A percentile compares a stretch with the other conserved stretches of the same genome.
Conservation (phyloP, 2,329 filamentous ascomycete species). For the Grosmannia clavigera region DNA sequence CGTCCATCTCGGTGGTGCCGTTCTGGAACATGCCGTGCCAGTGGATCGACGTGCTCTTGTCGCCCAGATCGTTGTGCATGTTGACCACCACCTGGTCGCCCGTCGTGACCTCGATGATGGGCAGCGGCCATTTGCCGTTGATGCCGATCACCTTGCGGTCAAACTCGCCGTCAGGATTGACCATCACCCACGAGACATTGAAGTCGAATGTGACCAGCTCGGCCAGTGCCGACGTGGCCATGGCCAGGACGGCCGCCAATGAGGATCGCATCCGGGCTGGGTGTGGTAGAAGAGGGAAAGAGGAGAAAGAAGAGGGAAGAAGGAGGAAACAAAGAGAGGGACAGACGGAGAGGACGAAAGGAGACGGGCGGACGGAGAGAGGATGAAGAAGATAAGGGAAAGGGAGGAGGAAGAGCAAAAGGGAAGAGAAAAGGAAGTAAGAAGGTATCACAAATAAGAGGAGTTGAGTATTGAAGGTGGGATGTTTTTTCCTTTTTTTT, state of each 20-base stretch:
- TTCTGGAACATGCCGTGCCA: conserved; percentile 64
- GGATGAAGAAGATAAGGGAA: neutral
- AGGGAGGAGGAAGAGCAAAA: neutral
- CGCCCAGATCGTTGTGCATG: conserved; percentile 45
- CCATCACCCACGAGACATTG: conserved; percentile 57
- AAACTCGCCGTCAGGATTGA: conserved; percentile 57
- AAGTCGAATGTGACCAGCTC: conserved; percentile 48
- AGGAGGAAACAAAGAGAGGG: neutral
- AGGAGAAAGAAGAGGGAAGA: neutral
- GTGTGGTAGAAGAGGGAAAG: neutral
- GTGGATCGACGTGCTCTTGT: conserved; percentile 50
- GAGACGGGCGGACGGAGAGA: neutral
- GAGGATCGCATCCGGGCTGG: conserved; percentile 6
- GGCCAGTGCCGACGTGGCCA: conserved; percentile 18
- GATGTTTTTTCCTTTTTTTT: no score
- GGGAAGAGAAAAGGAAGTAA: neutral
- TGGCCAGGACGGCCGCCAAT: conserved; percentile 4
- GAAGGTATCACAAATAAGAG: no score
- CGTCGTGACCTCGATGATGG: conserved; percentile 47
- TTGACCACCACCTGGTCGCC: conserved; percentile 51
- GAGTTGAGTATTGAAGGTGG: no score
- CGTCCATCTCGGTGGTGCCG: conserved; percentile 60
- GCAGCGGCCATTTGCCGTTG: conserved; percentile 65
- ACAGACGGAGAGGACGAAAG: neutral
- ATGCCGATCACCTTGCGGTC: conserved; percentile 61